Percentiles rank a stretch among this genome's conserved stretches.
These are phyloP conservation scores for Melanogaster broomeanus DNA, from an alignment of 768 basidiomycete species.

Conservation along the genomic window DNA sequence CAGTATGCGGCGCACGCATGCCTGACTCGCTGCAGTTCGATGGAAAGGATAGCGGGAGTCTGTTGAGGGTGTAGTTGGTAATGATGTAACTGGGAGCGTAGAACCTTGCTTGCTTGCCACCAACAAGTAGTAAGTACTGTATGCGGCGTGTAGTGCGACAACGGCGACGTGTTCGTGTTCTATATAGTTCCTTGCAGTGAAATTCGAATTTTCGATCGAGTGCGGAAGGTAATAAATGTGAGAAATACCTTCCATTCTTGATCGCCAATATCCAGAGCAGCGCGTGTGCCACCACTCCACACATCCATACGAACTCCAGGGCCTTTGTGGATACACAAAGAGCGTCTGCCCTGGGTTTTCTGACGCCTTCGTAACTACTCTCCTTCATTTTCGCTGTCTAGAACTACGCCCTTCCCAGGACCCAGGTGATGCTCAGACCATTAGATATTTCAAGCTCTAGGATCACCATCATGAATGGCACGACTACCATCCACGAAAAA, in stretches of 20 bases:
- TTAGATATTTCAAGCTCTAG: slow-evolving; percentile 3
- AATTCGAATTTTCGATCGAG: too few relatives aligned
- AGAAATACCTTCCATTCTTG: slow-evolving; percentile 19
- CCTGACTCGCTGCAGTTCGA: not conserved
- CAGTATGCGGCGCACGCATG: slow-evolving; percentile 82
- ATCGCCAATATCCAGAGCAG: too few relatives aligned
- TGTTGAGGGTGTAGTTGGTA: not conserved
- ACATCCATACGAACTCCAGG: not conserved
- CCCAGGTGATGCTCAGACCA: not conserved
- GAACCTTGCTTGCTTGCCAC: not conserved
- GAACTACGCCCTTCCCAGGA: not conserved
- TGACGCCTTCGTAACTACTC: too few relatives aligned
- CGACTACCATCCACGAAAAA: slow-evolving; percentile 8
- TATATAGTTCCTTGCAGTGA: too few relatives aligned
- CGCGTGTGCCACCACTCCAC: not conserved
- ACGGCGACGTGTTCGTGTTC: slow-evolving; percentile 1
- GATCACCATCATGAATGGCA: slow-evolving; percentile 6
- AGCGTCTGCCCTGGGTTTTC: too few relatives aligned
- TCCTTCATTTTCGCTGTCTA: not conserved
- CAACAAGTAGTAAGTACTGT: too few relatives aligned
- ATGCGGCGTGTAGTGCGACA: not conserved
- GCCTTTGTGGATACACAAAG: too few relatives aligned
- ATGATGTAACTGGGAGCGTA: slow-evolving; percentile 1
- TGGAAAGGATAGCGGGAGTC: not conserved
- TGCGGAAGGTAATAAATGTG: slow-evolving; percentile 10